Evolutionary conservation across 495 filamentous ascomycete genomes (phyloP), one percentile per base, ranked within the genome.

Genomic region (Endocarpon pusillum): DNA sequence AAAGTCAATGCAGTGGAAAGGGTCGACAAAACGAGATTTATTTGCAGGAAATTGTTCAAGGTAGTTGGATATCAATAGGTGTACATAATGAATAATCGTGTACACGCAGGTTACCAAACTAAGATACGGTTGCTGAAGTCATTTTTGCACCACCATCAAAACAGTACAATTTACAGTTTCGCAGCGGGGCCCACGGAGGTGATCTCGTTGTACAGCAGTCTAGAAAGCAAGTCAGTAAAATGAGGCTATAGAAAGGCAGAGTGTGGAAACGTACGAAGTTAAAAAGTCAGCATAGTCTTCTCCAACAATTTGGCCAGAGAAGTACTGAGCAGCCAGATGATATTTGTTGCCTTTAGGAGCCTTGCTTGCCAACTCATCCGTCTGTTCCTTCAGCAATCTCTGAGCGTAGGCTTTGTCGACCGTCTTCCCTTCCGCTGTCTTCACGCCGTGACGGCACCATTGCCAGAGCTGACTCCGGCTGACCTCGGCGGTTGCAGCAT

Each of bases 271-370:
- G 39, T 26, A 21, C 68, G 71, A 68, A 4, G 89, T 97, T 67
- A 97, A 58, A 62, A 97, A 97, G 53, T 97, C 91, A 4, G 85
- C 84, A 58, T 93, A 94, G 42, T 93, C 82, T 62, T 97, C 91
- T 18, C 89, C 89, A 4, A 86, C 96, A 15, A 96, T 78, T 71
- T 97, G 89, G 25, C 69, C 64, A 10, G 79, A 71, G 46, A 96
- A 96, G 59, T 96, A 96, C 51, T 85, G 75, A 1, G 83, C 81
- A 2, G 89, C 89, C 23, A 93, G 72, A 32, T 74, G 70, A 59
- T 71, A 96, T 64, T 91, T 93, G 64, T 94, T 86, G 21, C 85
- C 87, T 66, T 81, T 78, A 26, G 79, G 71, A 8, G 75, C 84
- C 55, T 81, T 79, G 36, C 71, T 48, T 0, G 72, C 67, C 4